Base-by-base conservation (phyloP, 208 protist genomes). In the Strigomonas oncopelti region DNA sequence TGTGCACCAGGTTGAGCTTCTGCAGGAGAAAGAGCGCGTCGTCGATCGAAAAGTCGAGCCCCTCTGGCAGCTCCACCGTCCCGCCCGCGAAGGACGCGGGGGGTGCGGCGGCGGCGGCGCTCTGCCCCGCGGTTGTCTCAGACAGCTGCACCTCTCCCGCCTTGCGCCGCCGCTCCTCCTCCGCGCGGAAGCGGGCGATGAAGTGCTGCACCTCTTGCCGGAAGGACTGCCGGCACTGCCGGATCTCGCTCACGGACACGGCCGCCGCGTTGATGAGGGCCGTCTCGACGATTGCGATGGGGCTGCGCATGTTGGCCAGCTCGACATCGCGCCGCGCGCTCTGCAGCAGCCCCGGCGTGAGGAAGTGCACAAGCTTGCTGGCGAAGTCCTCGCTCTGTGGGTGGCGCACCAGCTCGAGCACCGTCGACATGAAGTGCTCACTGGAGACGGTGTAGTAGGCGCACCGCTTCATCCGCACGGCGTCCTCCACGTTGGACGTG, bases 331-430 rank as follows among this genome's bases (percentile, higher is more conserved):
- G 77, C 5, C 48, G 32, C 16, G 78, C 84, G 63, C 88, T 89
- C 67, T 91, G 82, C 52, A 65, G 78, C 51, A 91, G 65, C 24
- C 78, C 81, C 9, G 64, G 76, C 7, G 75, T 70, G 57, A 89
- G 74, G 54, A 88, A 75, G 32, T 61, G n/a, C 59, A 85, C 74
- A 11, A 84, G 66, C 61, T 57, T 63, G 24, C 51, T 34, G 9
- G 76, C 77, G 59, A 85, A 74, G 27, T 80, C 70, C 3, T 61
- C 55, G 70, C 84, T 88, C 31, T 71, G 80, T 16, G 75, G 80
- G 65, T 83, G 64, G 32, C 72, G 72, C 54, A 93, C 75, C 48
- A 91, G 75, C 25, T 64, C 65, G 38, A 81, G 61, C 48, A 80
- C 80, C 0, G 77, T 73, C 22, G 59, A 34, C 67, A 72, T 72